Base-by-base conservation (phyloP, 1,284 basidiomycete genomes). In the Boletellus sp. region DNA sequence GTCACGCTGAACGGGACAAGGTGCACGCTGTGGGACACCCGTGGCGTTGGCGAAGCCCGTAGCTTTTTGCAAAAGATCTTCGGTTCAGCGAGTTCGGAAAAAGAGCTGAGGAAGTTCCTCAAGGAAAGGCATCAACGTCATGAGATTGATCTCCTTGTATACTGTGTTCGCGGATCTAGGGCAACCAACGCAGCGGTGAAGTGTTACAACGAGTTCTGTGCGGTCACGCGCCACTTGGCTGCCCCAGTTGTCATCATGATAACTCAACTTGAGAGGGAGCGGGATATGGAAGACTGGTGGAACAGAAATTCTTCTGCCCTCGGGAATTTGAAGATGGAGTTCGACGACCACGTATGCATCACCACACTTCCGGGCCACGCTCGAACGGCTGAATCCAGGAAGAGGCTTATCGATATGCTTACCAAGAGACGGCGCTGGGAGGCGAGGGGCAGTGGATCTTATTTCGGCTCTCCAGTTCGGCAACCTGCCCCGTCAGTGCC, bases 11-110 rank as follows among this genome's bases (percentile, higher is more conserved):
- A 36, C 5, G 45, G 38, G 9, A 27, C 7, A 2, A 26, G 10
- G 22, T 68, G 44, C 32, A 47, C 16, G 1, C 39, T 63, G 1
- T 68, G 64, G 58, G 61, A 63, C 30, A 68, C 61, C n/a, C 61
- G 59, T 34, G 61, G 61, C 19, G 56, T 63, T 4, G 42, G 59
- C n/a, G 58, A 50, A 39, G 54, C 26, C 8, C 39, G 22, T 11
- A 33, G 7, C 11, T 22, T 55, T 25, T 3, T 60, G 8, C 36
- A 8, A 34, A 17, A 13, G 20, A 2, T 61, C 5, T 46, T 61
- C 10, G 16, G 48, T 33, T 44, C 57, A 25, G 21, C 19, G 5
- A 25, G 43, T 26, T 42, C 61, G 2, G 45, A 53, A 34, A 58
- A 38, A 26, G 43, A 50, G 8, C 42, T 63, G 20, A 55, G 52